Evolutionary conservation across 164 flowering plant genomes (phyloP).

Genomic region (Tetrastigma voinierianum): DNA sequence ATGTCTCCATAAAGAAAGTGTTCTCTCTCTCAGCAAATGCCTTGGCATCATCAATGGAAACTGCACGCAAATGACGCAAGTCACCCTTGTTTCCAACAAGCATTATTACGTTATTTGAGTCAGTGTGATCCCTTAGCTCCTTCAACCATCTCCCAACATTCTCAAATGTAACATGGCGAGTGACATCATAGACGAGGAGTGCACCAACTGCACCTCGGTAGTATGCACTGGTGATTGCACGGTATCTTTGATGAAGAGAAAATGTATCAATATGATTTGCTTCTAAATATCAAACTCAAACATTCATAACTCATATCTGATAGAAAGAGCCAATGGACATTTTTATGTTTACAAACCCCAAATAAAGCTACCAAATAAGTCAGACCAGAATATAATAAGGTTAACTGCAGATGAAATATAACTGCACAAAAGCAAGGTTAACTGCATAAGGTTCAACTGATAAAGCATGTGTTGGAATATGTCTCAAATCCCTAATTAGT

Average conservation of each 20-base stretch:
- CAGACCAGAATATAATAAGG: too few relatives aligned
- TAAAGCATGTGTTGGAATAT: too few relatives aligned
- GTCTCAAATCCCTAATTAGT: too few relatives aligned
- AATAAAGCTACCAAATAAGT: too few relatives aligned
- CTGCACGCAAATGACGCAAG: slow-evolving; percentile 48
- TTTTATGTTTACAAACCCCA: too few relatives aligned
- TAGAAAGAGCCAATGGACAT: too few relatives aligned
- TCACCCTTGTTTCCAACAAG: slow-evolving; percentile 56
- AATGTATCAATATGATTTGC: background rate
- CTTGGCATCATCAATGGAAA: slow-evolving; percentile 41
- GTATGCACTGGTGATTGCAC: slow-evolving; percentile 58
- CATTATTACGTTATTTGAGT: slow-evolving; percentile 45
- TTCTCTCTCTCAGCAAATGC: slow-evolving; percentile 64
- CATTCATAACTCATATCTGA: background rate
- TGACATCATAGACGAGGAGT: slow-evolving; percentile 49
- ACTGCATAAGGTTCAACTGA: too few relatives aligned
- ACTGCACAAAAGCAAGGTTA: too few relatives aligned
- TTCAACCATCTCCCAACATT: slow-evolving; percentile 55
- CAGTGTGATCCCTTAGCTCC: slow-evolving; percentile 51
- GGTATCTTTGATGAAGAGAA: slow-evolving; percentile 21
- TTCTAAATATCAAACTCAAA: background rate
- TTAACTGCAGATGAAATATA: too few relatives aligned
- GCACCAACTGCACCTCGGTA: slow-evolving; percentile 58
- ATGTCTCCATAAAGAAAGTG: slow-evolving; percentile 60
- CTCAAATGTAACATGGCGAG: slow-evolving; percentile 50